A percentile compares a stretch with the other conserved stretches of the same genome.
phyloP scores from a whole-genome alignment of 768 basidiomycete genomes.

The Suillus paluster region DNA sequence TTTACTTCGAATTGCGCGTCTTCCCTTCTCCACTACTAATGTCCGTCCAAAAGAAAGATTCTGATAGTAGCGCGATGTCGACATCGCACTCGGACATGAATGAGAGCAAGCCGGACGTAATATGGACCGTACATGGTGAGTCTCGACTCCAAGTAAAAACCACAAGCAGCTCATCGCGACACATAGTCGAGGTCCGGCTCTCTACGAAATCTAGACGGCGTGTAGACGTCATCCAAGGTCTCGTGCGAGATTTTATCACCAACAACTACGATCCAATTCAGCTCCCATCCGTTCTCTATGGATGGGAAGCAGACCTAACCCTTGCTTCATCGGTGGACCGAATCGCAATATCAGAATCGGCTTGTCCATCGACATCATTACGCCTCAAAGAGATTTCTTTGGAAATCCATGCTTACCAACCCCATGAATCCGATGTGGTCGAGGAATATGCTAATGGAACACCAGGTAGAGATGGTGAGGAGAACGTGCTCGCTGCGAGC shows the following conservation, averaged over 20 bases:
- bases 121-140: slow-evolving; percentile 74
- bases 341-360: slow-evolving; percentile 72
- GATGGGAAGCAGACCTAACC: slow-evolving; percentile 79
- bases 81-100: slow-evolving; percentile 1
- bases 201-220: slow-evolving; percentile 68
- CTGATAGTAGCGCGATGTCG: slow-evolving; percentile 1
- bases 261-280: slow-evolving; percentile 67
- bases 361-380: slow-evolving; percentile 59
- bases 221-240: slow-evolving; percentile 72
- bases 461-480: slow-evolving; percentile 58
- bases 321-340: slow-evolving; percentile 77
- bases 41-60: neutral
- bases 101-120: slow-evolving; percentile 15
- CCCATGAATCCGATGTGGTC: slow-evolving; percentile 64
- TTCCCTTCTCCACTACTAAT: slow-evolving; percentile 1
- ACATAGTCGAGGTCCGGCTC: slow-evolving; percentile 83
- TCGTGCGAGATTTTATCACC: slow-evolving; percentile 59
- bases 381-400: slow-evolving; percentile 63
- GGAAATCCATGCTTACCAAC: slow-evolving; percentile 89
- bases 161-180: neutral
- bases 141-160: neutral
- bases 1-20: slow-evolving; percentile 38
- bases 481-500: slow-evolving; percentile 84
- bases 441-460: slow-evolving; percentile 74
- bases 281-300: slow-evolving; percentile 70